Percentiles rank a stretch among this genome's conserved stretches.
These are phyloP conservation scores for Hypoxylon intermedium DNA, from an alignment of 495 filamentous ascomycete genomes.

Conservation along the genomic window DNA sequence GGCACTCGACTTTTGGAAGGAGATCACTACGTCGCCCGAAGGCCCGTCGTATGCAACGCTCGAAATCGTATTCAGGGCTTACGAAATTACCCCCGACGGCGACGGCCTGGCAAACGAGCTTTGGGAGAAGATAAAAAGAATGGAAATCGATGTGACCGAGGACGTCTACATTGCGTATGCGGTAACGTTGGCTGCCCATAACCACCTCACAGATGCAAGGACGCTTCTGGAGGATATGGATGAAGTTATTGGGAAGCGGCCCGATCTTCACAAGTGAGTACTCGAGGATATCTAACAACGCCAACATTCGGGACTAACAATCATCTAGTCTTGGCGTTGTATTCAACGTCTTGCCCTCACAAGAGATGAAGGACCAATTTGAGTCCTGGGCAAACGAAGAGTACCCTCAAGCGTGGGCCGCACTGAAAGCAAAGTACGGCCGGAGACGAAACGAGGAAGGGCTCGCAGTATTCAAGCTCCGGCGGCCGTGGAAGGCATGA, in stretches of 20 bases:
- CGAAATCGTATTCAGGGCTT: slow-evolving; percentile 77
- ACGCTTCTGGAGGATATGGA: slow-evolving; percentile 70
- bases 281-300: background rate
- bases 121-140: slow-evolving; percentile 72
- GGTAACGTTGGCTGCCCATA: slow-evolving; percentile 74
- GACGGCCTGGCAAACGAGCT: slow-evolving; percentile 71
- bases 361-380: slow-evolving; percentile 68
- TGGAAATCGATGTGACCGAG: slow-evolving; percentile 78
- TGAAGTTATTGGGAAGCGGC: slow-evolving; percentile 65
- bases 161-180: slow-evolving; percentile 76
- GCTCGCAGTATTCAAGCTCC: slow-evolving; percentile 51
- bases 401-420: slow-evolving; percentile 72
- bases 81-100: slow-evolving; percentile 68
- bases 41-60: slow-evolving; percentile 83
- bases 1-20: slow-evolving; percentile 79
- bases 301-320: slow-evolving; percentile 18
- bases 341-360: slow-evolving; percentile 71
- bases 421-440: slow-evolving; percentile 60
- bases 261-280: slow-evolving; percentile 75
- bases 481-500: slow-evolving; percentile 52
- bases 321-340: slow-evolving; percentile 67
- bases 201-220: slow-evolving; percentile 68
- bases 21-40: slow-evolving; percentile 77
- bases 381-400: slow-evolving; percentile 71
- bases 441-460: slow-evolving; percentile 47